A percentile compares a stretch with the other conserved stretches of the same genome.
Conservation (phyloP, 2,329 filamentous ascomycete genomes). For the Pestalotiopsis sp. region DNA sequence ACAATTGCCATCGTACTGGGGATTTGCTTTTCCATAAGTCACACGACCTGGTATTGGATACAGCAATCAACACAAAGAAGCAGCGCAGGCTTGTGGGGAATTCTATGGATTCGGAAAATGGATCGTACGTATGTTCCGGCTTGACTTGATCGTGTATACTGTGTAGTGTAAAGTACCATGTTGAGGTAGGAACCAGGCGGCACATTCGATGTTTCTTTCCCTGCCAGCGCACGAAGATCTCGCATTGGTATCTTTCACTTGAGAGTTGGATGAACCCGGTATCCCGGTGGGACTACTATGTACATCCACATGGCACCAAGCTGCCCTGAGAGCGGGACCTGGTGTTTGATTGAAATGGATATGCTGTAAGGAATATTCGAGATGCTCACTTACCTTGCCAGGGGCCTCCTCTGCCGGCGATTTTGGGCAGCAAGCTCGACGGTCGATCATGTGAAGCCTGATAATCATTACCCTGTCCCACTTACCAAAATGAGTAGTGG, state of each 20-base stretch:
- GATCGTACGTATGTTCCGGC: neutral
- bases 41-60: neutral
- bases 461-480: neutral
- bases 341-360: neutral
- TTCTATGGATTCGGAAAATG: neutral
- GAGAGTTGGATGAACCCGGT: neutral
- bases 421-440: constrained; percentile 6
- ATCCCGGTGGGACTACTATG: neutral
- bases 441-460: constrained; percentile 5
- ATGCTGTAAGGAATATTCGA: neutral
- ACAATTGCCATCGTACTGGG: neutral
- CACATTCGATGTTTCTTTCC: neutral
- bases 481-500: neutral
- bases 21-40: neutral
- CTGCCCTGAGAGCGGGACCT: neutral
- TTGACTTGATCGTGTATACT: neutral
- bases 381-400: constrained; percentile 3
- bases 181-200: neutral
- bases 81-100: neutral
- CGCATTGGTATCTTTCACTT: constrained; percentile 5
- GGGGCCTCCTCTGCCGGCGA: neutral
- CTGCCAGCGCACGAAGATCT: neutral
- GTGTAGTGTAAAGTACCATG: neutral
- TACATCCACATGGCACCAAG: neutral
- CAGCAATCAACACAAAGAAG: neutral